A percentile compares a stretch with the other conserved stretches of the same genome.
Evolutionary conservation across 2,329 filamentous ascomycete genomes (phyloP).

Genomic region (Pyrenophora tritici-repentis): DNA sequence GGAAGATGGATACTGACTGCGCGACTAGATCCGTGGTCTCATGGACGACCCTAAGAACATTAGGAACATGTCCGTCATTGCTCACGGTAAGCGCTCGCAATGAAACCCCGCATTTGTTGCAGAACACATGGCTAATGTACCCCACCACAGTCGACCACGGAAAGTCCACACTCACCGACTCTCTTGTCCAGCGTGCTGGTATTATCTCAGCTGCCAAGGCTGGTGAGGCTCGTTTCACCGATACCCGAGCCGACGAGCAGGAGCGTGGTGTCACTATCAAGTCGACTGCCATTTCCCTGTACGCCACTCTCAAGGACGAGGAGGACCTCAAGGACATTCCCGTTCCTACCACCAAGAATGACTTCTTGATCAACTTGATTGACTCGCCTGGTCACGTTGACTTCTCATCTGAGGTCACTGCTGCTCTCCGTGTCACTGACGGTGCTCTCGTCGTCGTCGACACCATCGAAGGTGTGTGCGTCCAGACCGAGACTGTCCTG

Average conservation of each 20-base stretch:
- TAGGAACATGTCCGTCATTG: conserved; percentile 99
- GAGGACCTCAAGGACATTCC: conserved; percentile 96
- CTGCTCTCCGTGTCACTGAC: conserved; percentile 98
- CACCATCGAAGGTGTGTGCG: conserved; percentile 99
- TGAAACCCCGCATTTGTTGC: conserved; percentile 19
- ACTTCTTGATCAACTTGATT: conserved; percentile 99
- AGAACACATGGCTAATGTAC: conserved; percentile 30
- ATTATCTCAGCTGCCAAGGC: conserved; percentile 99
- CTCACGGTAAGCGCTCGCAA: conserved; percentile 69
- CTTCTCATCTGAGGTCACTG: conserved; percentile 99
- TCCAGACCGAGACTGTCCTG: conserved; percentile 99
- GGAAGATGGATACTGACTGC: conserved; percentile 34
- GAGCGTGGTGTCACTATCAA: conserved; percentile 99
- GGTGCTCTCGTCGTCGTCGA: conserved; percentile 99
- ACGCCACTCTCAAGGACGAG: conserved; percentile 76
- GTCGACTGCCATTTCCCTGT: conserved; percentile 99
- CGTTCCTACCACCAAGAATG: conserved; percentile 84
- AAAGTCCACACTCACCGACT: conserved; percentile 99
- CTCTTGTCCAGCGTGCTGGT: conserved; percentile 97
- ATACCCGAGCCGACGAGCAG: conserved; percentile 97
- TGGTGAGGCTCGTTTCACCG: conserved; percentile 92
- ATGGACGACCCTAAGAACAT: conserved; percentile 80
- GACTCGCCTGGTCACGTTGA: conserved; percentile 99
- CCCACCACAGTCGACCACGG: conserved; percentile 82
- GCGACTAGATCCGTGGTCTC: conserved; percentile 68